Base-by-base conservation (phyloP, 2,329 filamentous ascomycete genomes). In the Venturia oleaginea region DNA sequence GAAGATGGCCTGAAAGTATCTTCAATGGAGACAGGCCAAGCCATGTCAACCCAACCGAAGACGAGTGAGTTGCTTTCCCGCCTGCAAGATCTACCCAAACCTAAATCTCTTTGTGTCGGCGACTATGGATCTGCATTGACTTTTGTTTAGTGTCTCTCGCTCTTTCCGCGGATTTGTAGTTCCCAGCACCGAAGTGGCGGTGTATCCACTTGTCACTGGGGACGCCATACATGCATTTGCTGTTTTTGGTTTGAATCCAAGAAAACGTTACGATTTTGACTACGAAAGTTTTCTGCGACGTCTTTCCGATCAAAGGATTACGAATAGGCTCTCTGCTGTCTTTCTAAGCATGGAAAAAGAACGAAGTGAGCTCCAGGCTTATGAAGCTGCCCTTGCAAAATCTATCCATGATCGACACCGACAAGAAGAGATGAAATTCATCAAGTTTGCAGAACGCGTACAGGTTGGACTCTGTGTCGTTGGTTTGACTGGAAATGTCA, bases 391-490 rank as follows among this genome's bases (percentile, higher is more conserved):
- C 24, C 37, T 61, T 10, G 59, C 24, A 19, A 38, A 43, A 24
- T n/a, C 27, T 11, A 4, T 7, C 8, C 27, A 59, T 8, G 51
- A 57, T 5, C 11, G 37, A n/a, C 61, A 57, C 4, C 48, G 34
- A 40, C 30, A 38, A 22, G 32, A 46, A 40, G 62, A 64, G 19
- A 37, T 59, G 46, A 64, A 63, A 54, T 63, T 51, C 19, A 57
- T n/a, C 6, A 24, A 59, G 24, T 64, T 64, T 40, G 62, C 51
- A 3, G 62, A 64, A 24, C 32, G 32, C 7, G 62, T 79, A 81
- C 2, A 83, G 85, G 68, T 86, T 88, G 69, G 86, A 89, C 69
- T 86, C 86, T 67, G 89, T 89, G 72, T 83, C 10, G 15, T 42
- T 32, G 51, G 59, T 51, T 13, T 46, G 30, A 42, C 2, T 4